Evolutionary conservation across 768 basidiomycete genomes (phyloP).

Genomic region (Pleurotus eryngii): DNA sequence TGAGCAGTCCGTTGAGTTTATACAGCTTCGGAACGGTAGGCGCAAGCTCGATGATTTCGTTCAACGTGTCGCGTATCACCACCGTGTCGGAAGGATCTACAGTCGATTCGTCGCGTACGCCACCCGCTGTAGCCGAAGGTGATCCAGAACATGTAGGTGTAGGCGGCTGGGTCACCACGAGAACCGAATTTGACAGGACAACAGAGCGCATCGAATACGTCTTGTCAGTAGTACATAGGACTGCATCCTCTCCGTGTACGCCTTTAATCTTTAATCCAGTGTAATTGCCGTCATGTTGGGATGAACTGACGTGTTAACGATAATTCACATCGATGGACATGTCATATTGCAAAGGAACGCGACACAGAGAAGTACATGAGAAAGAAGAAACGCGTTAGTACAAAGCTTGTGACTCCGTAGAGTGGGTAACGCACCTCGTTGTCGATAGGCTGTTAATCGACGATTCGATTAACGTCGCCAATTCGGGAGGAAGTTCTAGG

Average conservation of each 20-base stretch:
- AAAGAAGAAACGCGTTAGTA: too few relatives aligned
- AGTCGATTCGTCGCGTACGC: slow-evolving; percentile 22
- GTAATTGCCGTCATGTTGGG: slow-evolving; percentile 14
- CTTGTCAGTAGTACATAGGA: slow-evolving; percentile 76
- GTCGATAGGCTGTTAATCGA: slow-evolving; percentile 31
- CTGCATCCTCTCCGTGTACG: slow-evolving; percentile 77
- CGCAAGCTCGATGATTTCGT: slow-evolving; percentile 80
- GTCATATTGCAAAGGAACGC: too few relatives aligned
- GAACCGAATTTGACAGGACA: slow-evolving; percentile 82
- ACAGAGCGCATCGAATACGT: slow-evolving; percentile 87
- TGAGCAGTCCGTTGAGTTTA: slow-evolving; percentile 56
- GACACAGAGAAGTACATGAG: too few relatives aligned
- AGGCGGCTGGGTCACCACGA: slow-evolving; percentile 60
- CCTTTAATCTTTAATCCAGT: slow-evolving; percentile 78
- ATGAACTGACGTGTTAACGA: neutral
- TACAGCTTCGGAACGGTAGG: slow-evolving; percentile 77
- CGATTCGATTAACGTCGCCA: slow-evolving; percentile 60
- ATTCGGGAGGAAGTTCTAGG: slow-evolving; percentile 70
- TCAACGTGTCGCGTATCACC: slow-evolving; percentile 76
- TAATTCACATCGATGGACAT: neutral
- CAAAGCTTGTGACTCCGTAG: too few relatives aligned
- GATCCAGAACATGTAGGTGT: too few relatives aligned
- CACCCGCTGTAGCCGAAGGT: slow-evolving; percentile 8
- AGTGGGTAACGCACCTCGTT: slow-evolving; percentile 21
- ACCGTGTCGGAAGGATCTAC: slow-evolving; percentile 39